These are phyloP conservation scores for Acorus gramineus DNA, from an alignment of 106 monocot genomes.

Conservation along the genomic window DNA sequence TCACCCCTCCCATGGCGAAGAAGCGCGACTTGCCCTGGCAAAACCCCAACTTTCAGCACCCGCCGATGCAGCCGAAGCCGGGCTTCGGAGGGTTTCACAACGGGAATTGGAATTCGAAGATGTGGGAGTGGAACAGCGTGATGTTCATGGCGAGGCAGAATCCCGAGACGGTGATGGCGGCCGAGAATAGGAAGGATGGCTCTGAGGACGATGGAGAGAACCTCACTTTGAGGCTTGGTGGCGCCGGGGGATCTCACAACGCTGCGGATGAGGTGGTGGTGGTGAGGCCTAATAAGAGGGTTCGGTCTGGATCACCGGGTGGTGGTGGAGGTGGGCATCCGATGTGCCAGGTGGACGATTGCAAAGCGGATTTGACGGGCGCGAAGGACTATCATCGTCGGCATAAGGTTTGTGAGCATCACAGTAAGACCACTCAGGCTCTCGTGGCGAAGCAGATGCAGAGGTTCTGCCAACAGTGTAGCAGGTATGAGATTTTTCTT, in stretches of 20 bases:
- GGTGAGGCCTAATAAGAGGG: too few relatives aligned
- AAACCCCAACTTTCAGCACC: conserved; percentile 2
- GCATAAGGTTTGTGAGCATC: conserved; percentile 91
- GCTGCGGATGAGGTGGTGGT: neutral
- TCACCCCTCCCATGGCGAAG: conserved; percentile 8
- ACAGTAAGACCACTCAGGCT: conserved; percentile 79
- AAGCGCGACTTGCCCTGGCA: conserved; percentile 26
- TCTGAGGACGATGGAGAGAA: conserved; percentile 4
- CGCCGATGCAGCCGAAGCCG: conserved; percentile 4
- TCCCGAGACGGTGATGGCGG: too few relatives aligned
- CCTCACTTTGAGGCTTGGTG: neutral
- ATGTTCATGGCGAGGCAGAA: too few relatives aligned
- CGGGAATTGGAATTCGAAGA: too few relatives aligned
- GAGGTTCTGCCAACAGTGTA: conserved; percentile 98
- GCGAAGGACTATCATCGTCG: conserved; percentile 95
- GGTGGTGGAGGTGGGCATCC: conserved; percentile 27
- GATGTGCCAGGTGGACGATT: conserved; percentile 96
- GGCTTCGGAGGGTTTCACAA: conserved; percentile 2
- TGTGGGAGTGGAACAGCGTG: too few relatives aligned
- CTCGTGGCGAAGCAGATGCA: conserved; percentile 86
- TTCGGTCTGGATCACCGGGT: conserved; percentile 20
- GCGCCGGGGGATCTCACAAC: too few relatives aligned
- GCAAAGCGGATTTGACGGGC: conserved; percentile 54
- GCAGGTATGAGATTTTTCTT: conserved; percentile 44
- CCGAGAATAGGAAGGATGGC: too few relatives aligned